Evolutionary conservation across 768 basidiomycete genomes (phyloP), one percentile per base, ranked within the genome.

Genomic region (Lentinula edodes): DNA sequence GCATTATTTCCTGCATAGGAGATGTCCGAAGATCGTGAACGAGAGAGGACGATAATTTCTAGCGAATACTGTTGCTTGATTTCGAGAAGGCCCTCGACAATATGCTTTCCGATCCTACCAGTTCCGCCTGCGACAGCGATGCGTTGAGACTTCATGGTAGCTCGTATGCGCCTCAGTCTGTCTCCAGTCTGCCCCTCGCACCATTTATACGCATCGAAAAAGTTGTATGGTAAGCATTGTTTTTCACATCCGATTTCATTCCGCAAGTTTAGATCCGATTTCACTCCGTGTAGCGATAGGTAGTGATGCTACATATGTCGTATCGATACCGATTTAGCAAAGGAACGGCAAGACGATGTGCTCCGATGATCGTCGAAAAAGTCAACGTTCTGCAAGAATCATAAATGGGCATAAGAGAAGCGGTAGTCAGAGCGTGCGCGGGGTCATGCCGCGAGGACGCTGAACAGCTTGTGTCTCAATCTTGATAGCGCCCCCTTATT

Each of bases 61-160:
- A 60, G 28, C 15, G 50, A 41, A 28, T 39, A 16, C 23, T 23
- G 45, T 12, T 51, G 48, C 28, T 60, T 60, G 23, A 52, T 41
- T 38, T 60, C 59, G 32, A 60, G 50, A 52, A 60, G 59, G 36
- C 50, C 51, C 41, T 60, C 51, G 39, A 60, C 59, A 20, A 60
- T 52, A 23, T 60, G 59, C 28, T 28, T 60, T 28, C 59, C 59
- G 20, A 60, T n/a, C 18, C 39, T 42, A 34, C 59, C 59, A 41
- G 48, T 60, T 42, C 59, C 59, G n/a, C 59, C 59, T 43, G 59
- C 59, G 35, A 60, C 50, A 41, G 59, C 59, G 32, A 60, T 59
- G 20, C 36, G 28, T 35, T 59, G 34, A 38, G 58, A 59, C 18
- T 23, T 51, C 58, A 59, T 59, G 39, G 9, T 42, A 5, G 36